phyloP scores from a whole-genome alignment of 345 rosid species.

The Abelmoschus esculentus region DNA sequence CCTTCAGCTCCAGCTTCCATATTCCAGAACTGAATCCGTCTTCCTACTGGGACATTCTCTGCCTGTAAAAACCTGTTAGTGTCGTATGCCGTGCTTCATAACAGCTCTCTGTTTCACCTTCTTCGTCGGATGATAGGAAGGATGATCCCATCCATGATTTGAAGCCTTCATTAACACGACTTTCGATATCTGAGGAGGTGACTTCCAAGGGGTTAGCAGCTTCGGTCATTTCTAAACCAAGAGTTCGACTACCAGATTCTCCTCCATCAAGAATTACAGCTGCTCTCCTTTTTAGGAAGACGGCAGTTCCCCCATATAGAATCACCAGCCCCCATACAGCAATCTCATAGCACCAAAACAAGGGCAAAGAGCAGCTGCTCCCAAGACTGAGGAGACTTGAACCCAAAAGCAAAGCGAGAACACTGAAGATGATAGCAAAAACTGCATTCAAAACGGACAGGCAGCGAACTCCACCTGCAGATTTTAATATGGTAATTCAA shows the following conservation, averaged over 20 bases:
- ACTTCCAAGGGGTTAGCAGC: constrained; percentile 50
- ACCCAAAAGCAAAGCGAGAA: constrained; percentile 81
- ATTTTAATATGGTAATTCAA: constrained; percentile 13
- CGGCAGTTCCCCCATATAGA: constrained; percentile 67
- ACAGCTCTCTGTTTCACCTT: constrained; percentile 61
- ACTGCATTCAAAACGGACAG: constrained; percentile 62
- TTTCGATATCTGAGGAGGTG: constrained; percentile 63
- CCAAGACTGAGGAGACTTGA: constrained; percentile 88
- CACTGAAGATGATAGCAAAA: constrained; percentile 67
- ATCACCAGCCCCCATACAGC: constrained; percentile 74
- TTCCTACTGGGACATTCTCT: constrained; percentile 21
- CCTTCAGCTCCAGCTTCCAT: neutral
- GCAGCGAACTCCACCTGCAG: constrained; percentile 81
- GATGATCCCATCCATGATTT: constrained; percentile 95
- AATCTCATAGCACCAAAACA: constrained; percentile 96
- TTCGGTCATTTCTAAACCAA: constrained; percentile 45
- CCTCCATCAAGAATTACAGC: constrained; percentile 62
- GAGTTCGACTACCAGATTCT: constrained; percentile 47
- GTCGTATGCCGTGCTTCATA: constrained; percentile 34
- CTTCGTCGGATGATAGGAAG: constrained; percentile 79
- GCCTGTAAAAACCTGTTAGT: constrained; percentile 34
- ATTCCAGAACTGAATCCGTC: constrained; percentile 12
- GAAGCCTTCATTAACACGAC: constrained; percentile 76
- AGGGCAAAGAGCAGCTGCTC: constrained; percentile 75
- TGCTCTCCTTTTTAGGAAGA: constrained; percentile 65